phyloP scores from a whole-genome alignment of 2,329 filamentous ascomycete species.

The Cladosporium sp. region DNA sequence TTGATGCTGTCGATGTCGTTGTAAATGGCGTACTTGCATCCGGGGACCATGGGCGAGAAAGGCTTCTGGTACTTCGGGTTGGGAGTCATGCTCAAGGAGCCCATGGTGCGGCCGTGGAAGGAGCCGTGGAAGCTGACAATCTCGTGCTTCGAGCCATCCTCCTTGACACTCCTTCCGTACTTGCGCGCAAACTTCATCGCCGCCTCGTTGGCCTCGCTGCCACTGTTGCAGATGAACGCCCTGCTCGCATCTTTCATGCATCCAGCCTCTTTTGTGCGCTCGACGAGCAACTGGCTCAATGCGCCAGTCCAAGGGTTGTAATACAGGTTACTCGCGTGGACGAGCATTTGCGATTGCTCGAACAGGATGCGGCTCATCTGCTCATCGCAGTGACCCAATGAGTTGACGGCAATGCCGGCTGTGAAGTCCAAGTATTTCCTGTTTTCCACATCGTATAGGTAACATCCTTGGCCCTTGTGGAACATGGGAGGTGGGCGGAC shows the following conservation, averaged over 20 bases:
- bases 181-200: constrained; percentile 97
- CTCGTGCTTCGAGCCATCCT: constrained; percentile 62
- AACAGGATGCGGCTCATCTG: constrained; percentile 71
- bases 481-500: constrained; percentile 87
- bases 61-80: constrained; percentile 97
- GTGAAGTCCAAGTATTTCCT: constrained; percentile 91
- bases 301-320: constrained; percentile 93
- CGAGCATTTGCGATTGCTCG: constrained; percentile 63
- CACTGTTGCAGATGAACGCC: constrained; percentile 94
- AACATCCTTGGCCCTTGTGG: constrained; percentile 78
- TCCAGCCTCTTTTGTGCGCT: constrained; percentile 73
- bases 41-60: constrained; percentile 92
- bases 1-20: constrained; percentile 74
- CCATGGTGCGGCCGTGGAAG: constrained; percentile 97
- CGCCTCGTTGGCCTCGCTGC: constrained; percentile 94
- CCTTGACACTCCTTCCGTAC: constrained; percentile 59
- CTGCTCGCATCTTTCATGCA: constrained; percentile 75
- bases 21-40: constrained; percentile 80
- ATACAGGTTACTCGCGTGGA: constrained; percentile 95
- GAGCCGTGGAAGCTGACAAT: constrained; percentile 86
- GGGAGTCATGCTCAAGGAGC: constrained; percentile 87
- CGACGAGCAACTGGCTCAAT: constrained; percentile 78
- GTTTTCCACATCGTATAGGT: constrained; percentile 86
- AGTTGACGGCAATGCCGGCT: constrained; percentile 91
- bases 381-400: constrained; percentile 83